Evolutionary conservation across 768 basidiomycete genomes (phyloP).

Genomic region (Suillus plorans): DNA sequence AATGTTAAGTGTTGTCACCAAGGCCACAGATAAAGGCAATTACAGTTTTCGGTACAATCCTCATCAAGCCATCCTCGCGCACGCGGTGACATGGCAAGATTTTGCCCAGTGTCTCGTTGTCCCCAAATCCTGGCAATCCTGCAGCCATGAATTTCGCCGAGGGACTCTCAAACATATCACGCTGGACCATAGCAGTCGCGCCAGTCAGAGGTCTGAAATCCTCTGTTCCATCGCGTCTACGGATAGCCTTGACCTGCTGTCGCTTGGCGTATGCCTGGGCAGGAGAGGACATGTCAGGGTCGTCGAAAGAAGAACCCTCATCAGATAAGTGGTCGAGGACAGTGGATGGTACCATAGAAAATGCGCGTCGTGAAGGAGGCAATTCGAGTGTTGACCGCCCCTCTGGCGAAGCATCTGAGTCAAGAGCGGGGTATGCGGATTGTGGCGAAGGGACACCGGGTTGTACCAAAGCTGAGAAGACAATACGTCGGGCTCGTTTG

Average conservation of each 20-base stretch:
- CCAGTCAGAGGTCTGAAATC: constrained; percentile 77
- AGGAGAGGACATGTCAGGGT: constrained; percentile 73
- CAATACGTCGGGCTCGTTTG: constrained; percentile 66
- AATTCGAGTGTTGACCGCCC: constrained; percentile 24
- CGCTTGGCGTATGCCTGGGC: constrained; percentile 80
- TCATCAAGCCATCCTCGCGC: constrained; percentile 92
- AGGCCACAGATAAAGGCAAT: constrained; percentile 26
- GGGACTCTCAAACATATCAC: constrained; percentile 53
- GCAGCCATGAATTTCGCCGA: constrained; percentile 53
- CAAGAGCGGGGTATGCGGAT: constrained; percentile 45
- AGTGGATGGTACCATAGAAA: constrained; percentile 58
- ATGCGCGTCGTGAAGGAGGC: constrained; percentile 60
- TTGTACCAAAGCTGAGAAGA: constrained; percentile 61
- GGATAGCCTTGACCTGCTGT: constrained; percentile 74
- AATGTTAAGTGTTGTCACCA: not conserved
- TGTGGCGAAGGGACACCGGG: constrained; percentile 41
- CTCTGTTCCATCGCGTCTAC: constrained; percentile 79
- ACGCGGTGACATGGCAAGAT: constrained; percentile 92
- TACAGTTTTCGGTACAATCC: constrained; percentile 81
- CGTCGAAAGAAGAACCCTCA: constrained; percentile 48
- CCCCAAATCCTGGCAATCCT: constrained; percentile 84
- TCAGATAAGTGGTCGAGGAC: constrained; percentile 51
- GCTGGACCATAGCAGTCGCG: constrained; percentile 48
- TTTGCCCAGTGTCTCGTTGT: constrained; percentile 92
- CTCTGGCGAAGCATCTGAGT: constrained; percentile 24